A percentile compares a stretch with the other conserved stretches of the same genome.
These are phyloP conservation scores for Penicillium nordicum DNA, from an alignment of 2,329 filamentous ascomycete genomes.

Conservation along the genomic window DNA sequence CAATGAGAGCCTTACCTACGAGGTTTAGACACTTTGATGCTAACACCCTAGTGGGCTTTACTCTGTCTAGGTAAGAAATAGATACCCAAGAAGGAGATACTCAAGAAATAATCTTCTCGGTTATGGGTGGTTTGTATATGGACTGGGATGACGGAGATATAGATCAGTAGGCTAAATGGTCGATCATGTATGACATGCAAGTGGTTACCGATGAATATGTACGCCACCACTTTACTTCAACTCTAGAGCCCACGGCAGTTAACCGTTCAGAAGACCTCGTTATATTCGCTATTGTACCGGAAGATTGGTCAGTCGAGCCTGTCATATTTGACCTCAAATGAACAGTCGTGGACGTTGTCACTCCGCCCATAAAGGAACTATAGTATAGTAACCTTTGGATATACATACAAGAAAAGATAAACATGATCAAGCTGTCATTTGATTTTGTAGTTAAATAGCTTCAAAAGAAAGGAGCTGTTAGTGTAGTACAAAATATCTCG, in stretches of 20 bases:
- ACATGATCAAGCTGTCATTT: not conserved
- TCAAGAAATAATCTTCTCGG: not conserved
- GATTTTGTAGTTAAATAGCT: not conserved
- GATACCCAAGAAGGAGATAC: not conserved
- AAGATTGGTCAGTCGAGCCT: not conserved
- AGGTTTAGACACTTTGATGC: not conserved
- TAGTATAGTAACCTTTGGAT: not conserved
- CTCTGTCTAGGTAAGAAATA: not conserved
- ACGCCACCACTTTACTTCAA: not conserved
- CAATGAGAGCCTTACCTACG: not conserved
- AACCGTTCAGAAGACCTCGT: not conserved
- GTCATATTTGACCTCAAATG: not conserved
- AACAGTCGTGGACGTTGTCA: not conserved
- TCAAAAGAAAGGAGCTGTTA: not conserved
- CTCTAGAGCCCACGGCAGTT: not conserved
- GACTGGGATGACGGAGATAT: not conserved
- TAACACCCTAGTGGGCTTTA: not conserved
- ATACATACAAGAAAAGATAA: not conserved
- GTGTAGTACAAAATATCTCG: not conserved
- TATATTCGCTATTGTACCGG: conserved; percentile 1
- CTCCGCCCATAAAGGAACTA: not conserved
- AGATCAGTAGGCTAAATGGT: not conserved
- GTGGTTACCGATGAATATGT: not conserved
- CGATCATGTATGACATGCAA: not conserved
- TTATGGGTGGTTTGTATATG: not conserved